A percentile compares a stretch with the other conserved stretches of the same genome.
Conservation (phyloP, 805 yeast species). For the Pichia californica region DNA sequence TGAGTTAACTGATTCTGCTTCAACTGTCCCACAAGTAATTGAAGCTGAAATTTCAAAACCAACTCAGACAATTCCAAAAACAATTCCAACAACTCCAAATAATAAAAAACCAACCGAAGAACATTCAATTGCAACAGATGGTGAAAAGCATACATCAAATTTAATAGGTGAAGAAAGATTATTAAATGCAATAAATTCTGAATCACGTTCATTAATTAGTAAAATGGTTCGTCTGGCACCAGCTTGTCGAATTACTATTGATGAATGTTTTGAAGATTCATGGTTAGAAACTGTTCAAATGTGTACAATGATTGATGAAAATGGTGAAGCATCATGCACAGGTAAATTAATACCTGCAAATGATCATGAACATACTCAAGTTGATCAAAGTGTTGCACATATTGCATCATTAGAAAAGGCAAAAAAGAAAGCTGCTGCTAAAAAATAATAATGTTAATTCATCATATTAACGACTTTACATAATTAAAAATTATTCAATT, state of each 20-base stretch:
- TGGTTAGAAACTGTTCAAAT: conserved; percentile 60
- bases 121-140: conserved; percentile 9
- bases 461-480: too few species aligned
- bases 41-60: conserved; percentile 7
- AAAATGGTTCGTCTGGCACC: conserved; percentile 83
- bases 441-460: too few species aligned
- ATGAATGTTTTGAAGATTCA: conserved; percentile 65
- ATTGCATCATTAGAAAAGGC: conserved; percentile 88
- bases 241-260: conserved; percentile 76
- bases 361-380: conserved; percentile 79
- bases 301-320: conserved; percentile 55
- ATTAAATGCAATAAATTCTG: conserved; percentile 63
- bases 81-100: not conserved
- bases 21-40: conserved; percentile 8
- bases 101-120: too few species aligned
- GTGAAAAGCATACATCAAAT: conserved; percentile 48
- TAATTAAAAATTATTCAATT: too few species aligned
- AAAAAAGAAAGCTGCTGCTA: conserved; percentile 36
- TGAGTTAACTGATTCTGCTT: not conserved
- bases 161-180: conserved; percentile 68
- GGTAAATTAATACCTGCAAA: conserved; percentile 37
- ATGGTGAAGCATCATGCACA: conserved; percentile 27
- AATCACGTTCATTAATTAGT: conserved; percentile 58
- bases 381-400: conserved; percentile 91
- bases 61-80: not conserved